These are phyloP conservation scores for Microthlaspi erraticum DNA, from an alignment of 345 rosid genomes.

Conservation along the genomic window DNA sequence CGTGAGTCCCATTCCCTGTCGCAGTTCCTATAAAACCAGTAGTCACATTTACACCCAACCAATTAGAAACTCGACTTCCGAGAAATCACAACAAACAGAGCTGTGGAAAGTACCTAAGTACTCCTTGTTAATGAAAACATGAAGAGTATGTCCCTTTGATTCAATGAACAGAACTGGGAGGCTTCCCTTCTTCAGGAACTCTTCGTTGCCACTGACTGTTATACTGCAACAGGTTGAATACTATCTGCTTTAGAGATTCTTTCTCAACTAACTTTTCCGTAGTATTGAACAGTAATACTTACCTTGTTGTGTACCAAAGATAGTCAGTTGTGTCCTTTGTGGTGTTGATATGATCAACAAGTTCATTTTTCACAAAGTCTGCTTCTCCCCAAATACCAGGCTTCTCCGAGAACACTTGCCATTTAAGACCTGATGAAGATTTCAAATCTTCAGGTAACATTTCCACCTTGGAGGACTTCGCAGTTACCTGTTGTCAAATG, in stretches of 20 bases:
- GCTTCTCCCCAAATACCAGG: slow-evolving; percentile 80
- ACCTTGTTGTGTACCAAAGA: slow-evolving; percentile 98
- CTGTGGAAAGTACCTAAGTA: slow-evolving; percentile 55
- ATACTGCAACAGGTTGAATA: slow-evolving; percentile 54
- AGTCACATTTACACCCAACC: background rate
- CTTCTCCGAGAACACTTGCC: slow-evolving; percentile 76
- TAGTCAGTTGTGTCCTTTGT: slow-evolving; percentile 88
- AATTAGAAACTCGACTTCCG: background rate
- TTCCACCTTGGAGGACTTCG: slow-evolving; percentile 70
- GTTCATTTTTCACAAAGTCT: slow-evolving; percentile 59
- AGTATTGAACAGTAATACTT: slow-evolving; percentile 30
- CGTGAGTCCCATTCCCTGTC: slow-evolving; percentile 75
- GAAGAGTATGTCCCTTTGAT: slow-evolving; percentile 93
- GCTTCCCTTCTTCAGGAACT: slow-evolving; percentile 63
- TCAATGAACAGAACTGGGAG: slow-evolving; percentile 69
- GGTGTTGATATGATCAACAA: slow-evolving; percentile 86
- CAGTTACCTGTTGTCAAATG: slow-evolving; percentile 57
- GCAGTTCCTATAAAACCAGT: slow-evolving; percentile 62
- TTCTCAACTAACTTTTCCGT: background rate
- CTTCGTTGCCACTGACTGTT: slow-evolving; percentile 57
- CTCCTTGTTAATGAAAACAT: slow-evolving; percentile 76
- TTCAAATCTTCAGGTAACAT: slow-evolving; percentile 78
- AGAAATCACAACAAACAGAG: slow-evolving; percentile 29
- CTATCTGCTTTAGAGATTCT: slow-evolving; percentile 28
- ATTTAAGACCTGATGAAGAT: slow-evolving; percentile 57